phyloP scores from a whole-genome alignment of 2,329 filamentous ascomycete species.

The Ascochyta rabiei region DNA sequence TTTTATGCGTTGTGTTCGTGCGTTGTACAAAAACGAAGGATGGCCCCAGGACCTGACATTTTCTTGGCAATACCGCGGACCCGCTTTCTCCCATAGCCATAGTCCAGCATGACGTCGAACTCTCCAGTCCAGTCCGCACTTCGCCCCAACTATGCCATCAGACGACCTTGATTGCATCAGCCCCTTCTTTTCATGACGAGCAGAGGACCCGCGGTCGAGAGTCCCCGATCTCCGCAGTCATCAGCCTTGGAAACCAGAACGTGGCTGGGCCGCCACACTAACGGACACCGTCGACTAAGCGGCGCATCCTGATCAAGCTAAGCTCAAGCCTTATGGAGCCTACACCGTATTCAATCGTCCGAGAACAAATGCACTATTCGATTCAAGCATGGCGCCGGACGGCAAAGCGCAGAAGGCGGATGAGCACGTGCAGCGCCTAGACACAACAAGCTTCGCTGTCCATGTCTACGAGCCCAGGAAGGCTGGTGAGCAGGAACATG shows the following conservation, averaged over 20 bases:
- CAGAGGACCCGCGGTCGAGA: not conserved
- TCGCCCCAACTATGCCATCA: not conserved
- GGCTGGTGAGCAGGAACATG: slow-evolving; percentile 9
- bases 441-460: slow-evolving; percentile 14
- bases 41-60: slow-evolving; percentile 11
- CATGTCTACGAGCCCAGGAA: slow-evolving; percentile 14
- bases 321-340: slow-evolving; percentile 8
- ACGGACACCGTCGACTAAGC: slow-evolving; percentile 14
- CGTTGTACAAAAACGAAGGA: slow-evolving; percentile 11
- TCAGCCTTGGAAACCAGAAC: not conserved
- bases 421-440: slow-evolving; percentile 10
- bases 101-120: slow-evolving; percentile 9
- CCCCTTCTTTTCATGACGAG: not conserved
- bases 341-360: slow-evolving; percentile 15
- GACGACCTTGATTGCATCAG: not conserved
- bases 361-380: slow-evolving; percentile 2
- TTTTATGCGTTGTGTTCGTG: slow-evolving; percentile 2
- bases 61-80: slow-evolving; percentile 12
- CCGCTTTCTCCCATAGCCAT: slow-evolving; percentile 13
- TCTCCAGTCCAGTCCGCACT: not conserved
- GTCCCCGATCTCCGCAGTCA: not conserved
- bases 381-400: slow-evolving; percentile 16
- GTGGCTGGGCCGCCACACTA: slow-evolving; percentile 13
- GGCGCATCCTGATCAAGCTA: slow-evolving; percentile 13
- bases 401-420: slow-evolving; percentile 9